Evolutionary conservation across 768 basidiomycete species (phyloP), one percentile per base, ranked within the genome.

Genomic region (Tulasnella sp.): DNA sequence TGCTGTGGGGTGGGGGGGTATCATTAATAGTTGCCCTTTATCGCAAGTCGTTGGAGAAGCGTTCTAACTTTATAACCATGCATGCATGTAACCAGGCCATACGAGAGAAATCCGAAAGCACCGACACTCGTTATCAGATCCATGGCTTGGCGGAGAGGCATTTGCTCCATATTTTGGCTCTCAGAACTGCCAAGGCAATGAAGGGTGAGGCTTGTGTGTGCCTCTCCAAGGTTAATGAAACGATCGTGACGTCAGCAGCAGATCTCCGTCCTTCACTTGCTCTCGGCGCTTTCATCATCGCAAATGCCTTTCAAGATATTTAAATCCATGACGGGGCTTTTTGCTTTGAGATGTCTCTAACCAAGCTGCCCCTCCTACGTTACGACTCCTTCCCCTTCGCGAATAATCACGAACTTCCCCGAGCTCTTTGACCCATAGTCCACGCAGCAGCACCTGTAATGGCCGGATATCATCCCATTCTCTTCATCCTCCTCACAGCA

Each of bases 401-500:
- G 64, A 69, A 37, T 69, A 69, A 69, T 69, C 34, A 69, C 64
- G 28, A 69, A 28, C 64, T 18, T n/a, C 64, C 18, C 31, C 64
- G 12, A 69, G 31, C 5, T 11, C 18, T 69, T 34, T 28, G 28
- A 69, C 64, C 18, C 16, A 18, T 11, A 24, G 64, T 28, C 34
- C 12, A 75, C 74, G 74, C 12, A 75, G 28, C 22, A 31, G 3
- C 74, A 83, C 82, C n/a, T 88, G 87, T 83, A 90, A 90, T 83
- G 83, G 90, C 80, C 88, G 87, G 20, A 74, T 85, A 83, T 74
- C 86, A 87, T 75, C 84, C 86, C 12, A 83, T 84, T 78, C 84
- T 88, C 42, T 88, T 88, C 80, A 83, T 85, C 22, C 86, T 93
- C 84, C 93, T 95, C 87, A 89, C 91, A 9, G 87, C 93, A 69